Evolutionary conservation across 345 rosid genomes (phyloP).

Genomic region (Euphorbia pulcherrima): DNA sequence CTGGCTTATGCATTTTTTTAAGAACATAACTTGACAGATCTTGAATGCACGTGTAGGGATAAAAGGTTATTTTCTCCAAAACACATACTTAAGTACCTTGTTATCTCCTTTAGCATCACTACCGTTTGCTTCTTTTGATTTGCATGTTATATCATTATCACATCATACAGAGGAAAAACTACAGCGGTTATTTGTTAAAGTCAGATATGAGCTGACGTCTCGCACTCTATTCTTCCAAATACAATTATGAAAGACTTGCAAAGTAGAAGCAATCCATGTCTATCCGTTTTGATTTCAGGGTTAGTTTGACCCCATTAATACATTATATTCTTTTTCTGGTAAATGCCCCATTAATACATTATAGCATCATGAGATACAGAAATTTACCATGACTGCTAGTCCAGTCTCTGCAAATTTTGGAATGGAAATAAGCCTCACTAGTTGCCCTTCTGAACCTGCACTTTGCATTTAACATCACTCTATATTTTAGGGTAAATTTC

Average conservation of each 20-base stretch:
- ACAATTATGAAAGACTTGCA: constrained; percentile 6
- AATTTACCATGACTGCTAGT: constrained; percentile 72
- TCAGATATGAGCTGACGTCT: not conserved
- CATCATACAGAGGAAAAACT: not conserved
- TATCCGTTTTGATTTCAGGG: not conserved
- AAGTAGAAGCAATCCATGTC: not conserved
- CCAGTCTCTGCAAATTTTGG: constrained; percentile 78
- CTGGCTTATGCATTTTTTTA: not conserved
- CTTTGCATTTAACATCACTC: constrained; percentile 8
- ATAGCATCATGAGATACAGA: constrained; percentile 7
- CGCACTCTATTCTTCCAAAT: not conserved
- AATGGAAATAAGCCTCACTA: constrained; percentile 64
- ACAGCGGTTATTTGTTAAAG: not conserved
- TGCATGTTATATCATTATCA: not conserved
- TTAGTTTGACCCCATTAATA: not conserved
- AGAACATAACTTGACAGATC: not conserved
- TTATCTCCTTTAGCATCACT: not conserved
- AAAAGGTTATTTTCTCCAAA: not conserved
- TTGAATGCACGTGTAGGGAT: not conserved
- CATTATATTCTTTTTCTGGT: too few species aligned
- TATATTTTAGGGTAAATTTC: too few species aligned
- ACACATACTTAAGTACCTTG: not conserved
- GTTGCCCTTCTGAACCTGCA: constrained; percentile 81
- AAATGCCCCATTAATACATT: not conserved
- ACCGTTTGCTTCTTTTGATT: not conserved